Conservation (phyloP, 768 basidiomycete genomes). For the Asterophora lycoperdoides region DNA sequence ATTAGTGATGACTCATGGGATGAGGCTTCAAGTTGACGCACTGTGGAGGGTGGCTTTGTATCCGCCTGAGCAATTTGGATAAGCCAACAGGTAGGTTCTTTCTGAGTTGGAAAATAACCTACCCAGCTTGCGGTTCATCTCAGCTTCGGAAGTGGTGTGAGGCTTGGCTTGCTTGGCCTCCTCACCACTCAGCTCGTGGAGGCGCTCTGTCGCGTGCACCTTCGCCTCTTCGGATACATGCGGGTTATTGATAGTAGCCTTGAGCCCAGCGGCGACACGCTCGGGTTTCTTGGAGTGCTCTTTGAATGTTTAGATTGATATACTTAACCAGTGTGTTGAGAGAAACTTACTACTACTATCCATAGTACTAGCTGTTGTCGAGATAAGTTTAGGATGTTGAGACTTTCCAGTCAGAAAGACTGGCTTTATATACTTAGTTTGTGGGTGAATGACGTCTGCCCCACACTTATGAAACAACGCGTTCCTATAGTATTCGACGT, state of each 20-base stretch:
- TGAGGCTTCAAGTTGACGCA: conserved; percentile 12
- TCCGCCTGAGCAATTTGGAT: conserved; percentile 35
- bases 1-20: too few relatives aligned
- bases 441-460: conserved; percentile 1
- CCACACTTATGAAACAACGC: conserved; percentile 12
- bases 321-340: too few relatives aligned
- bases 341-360: conserved; percentile 6
- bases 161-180: neutral
- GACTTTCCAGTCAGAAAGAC: neutral
- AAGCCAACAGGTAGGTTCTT: neutral
- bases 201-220: conserved; percentile 37
- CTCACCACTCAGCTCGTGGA: conserved; percentile 26
- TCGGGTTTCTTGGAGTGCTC: conserved; percentile 32
- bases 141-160: neutral
- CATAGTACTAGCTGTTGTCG: conserved; percentile 1
- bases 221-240: conserved; percentile 51
- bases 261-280: conserved; percentile 52
- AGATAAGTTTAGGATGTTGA: neutral
- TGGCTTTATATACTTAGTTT: conserved; percentile 2
- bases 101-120: neutral
- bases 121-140: conserved; percentile 15
- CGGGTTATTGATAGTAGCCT: conserved; percentile 52
- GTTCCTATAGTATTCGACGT: neutral
- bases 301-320: neutral
- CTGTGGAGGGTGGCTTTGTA: conserved; percentile 49